These are phyloP conservation scores for Populus hybrid DNA, from an alignment of 441 rosid species.

Conservation along the genomic window DNA sequence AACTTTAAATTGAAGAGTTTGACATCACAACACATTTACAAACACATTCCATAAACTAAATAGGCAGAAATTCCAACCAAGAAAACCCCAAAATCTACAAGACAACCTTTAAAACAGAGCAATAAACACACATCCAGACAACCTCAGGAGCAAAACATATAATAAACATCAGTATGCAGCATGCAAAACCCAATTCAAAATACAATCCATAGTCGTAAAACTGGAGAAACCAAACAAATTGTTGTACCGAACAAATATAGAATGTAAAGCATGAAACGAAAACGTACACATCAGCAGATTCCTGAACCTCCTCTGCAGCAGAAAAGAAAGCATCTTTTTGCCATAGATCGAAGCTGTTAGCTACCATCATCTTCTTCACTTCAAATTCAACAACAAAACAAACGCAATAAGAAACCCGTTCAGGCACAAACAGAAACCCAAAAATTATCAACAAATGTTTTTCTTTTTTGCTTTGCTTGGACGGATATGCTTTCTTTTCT, in stretches of 20 bases:
- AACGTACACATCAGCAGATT: constrained; percentile 75
- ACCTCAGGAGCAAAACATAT: background rate
- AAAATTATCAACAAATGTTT: background rate
- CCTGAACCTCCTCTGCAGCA: constrained; percentile 92
- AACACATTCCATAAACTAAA: too few relatives aligned
- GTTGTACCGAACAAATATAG: background rate
- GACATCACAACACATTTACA: background rate
- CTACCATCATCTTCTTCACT: constrained; percentile 60
- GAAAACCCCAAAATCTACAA: too few relatives aligned
- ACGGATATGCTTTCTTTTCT: background rate
- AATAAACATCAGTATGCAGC: background rate
- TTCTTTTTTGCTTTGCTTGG: background rate
- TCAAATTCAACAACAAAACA: background rate
- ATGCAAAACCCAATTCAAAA: background rate
- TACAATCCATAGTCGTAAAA: constrained; percentile 7
- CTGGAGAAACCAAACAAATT: background rate
- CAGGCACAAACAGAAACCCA: background rate
- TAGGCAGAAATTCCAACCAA: too few relatives aligned
- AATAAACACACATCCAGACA: too few relatives aligned
- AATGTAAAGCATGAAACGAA: background rate
- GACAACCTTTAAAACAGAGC: too few relatives aligned
- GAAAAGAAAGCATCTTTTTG: constrained; percentile 79
- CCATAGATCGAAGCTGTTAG: constrained; percentile 78
- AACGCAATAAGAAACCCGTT: background rate
- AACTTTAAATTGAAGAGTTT: background rate